Base-by-base conservation (phyloP, 2,329 filamentous ascomycete genomes). In the Alternaria burnsii region DNA sequence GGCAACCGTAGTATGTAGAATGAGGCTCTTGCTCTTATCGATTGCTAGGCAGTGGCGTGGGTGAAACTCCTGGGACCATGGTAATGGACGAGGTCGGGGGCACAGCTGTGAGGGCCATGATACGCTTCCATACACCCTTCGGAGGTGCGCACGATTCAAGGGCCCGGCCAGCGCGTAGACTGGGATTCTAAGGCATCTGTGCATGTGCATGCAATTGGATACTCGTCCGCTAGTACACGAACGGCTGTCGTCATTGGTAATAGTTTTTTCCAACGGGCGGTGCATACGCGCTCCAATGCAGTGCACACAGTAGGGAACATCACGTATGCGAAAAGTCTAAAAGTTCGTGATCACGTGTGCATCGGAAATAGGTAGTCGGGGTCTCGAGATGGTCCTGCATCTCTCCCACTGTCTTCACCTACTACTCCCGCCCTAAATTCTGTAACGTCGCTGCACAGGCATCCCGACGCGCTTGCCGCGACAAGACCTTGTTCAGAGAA, bases 391-490 rank as follows among this genome's bases (percentile, higher is more conserved):
- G 46, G 46, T 40, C 22, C n/a, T 58, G 47, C 48, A 36, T 52
- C 55, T 40, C 47, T 50, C 41, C 24, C 40, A 52, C 58, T 34
- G 55, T 53, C 59, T 58, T 40, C 51, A 34, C 38, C 59, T 60
- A 46, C 55, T 48, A 53, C 47, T 59, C 12, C 48, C 55, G 48
- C 55, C 58, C 61, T 61, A 43, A 43, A 54, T 54, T 54, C 55
- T 60, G 66, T 64, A 63, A 65, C 63, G 56, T 52, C 40, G 41
- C 56, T 48, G 62, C 59, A 55, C 54, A 58, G 56, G 42, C 51
- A 58, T 40, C 52, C 61, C 62, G 56, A 68, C 66, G 66, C 68
- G 65, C 60, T 70, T 72, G 68, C 68, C 68, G 67, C 66, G 52
- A 66, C 60, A 59, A 43, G 61, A 50, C 59, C 62, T 52, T 62